Percentiles rank a stretch among this genome's conserved stretches.
phyloP scores from a whole-genome alignment of 768 basidiomycete genomes.

The Tylopilus plumbeoviolaceoides region DNA sequence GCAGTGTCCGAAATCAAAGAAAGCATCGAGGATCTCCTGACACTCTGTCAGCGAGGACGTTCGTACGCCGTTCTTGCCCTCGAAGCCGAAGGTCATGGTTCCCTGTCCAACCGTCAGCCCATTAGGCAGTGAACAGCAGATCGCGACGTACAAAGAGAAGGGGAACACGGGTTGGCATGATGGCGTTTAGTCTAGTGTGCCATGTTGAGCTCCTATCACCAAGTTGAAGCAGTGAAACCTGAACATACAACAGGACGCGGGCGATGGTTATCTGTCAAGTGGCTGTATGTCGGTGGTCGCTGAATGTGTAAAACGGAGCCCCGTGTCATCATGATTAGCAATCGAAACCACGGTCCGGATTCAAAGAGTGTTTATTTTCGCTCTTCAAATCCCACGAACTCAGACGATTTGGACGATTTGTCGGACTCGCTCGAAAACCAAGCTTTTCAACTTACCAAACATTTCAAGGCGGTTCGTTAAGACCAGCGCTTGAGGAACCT shows the following conservation, averaged over 20 bases:
- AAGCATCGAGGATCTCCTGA: slow-evolving; percentile 44
- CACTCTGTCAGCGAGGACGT: slow-evolving; percentile 33
- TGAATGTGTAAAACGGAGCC: too few species aligned
- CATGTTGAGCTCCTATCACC: background rate
- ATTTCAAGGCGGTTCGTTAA: too few species aligned
- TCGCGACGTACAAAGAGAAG: slow-evolving; percentile 22
- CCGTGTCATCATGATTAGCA: too few species aligned
- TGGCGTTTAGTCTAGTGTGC: background rate
- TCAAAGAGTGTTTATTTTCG: too few species aligned
- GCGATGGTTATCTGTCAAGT: background rate
- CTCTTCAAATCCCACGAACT: background rate
- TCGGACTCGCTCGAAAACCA: too few species aligned
- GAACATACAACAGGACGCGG: background rate
- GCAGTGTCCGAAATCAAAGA: slow-evolving; percentile 38
- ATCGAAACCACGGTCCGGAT: too few species aligned
- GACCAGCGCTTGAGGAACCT: too few species aligned
- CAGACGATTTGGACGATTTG: too few species aligned
- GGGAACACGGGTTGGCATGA: slow-evolving; percentile 27
- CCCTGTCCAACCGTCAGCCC: slow-evolving; percentile 29
- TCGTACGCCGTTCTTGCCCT: slow-evolving; percentile 40
- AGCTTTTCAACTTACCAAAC: too few species aligned
- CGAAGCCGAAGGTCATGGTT: slow-evolving; percentile 45
- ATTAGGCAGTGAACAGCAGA: background rate
- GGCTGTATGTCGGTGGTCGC: too few species aligned
- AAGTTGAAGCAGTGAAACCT: background rate